Base-by-base conservation (phyloP, 495 filamentous ascomycete genomes). In the Massariosphaeria phaeospora region DNA sequence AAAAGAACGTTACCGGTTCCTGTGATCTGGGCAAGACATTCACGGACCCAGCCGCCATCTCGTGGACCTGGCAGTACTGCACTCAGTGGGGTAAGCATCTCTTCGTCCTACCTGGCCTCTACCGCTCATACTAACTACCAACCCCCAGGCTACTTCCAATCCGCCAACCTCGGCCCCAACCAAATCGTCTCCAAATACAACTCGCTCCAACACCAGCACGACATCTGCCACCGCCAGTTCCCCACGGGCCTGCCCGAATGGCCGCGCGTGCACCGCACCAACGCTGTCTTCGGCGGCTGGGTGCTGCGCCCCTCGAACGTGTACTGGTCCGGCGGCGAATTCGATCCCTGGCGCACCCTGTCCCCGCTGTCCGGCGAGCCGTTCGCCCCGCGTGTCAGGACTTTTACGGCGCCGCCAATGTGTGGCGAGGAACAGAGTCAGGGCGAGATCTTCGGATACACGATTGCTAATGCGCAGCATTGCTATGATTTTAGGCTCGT, bases 41-140 rank as follows among this genome's bases (percentile, higher is more conserved):
- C 27, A 59, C 59, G 15, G 70, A 75, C 17, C 61, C 75, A 0
- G 65, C 48, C 8, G 11, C 9, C 5, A 74, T 81, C 44, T 68
- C 70, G 44, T 84, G 80, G 80, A 74, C 66, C 7, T 84, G 79
- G 79, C 78, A 82, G 59, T 80, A 77, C 59, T 83, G 80, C 65
- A 76, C 76, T 10, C 74, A 82, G 63, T 82, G 73, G 70, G 80
- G 80, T 31, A 77, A 71, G 61, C 57, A 76, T 15, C n/a, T 39
- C 3, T 30, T 2, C 11, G 12, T n/a, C 5, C 12, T 23, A 11
- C 18, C 23, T 23, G 20, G 25, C 11, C 48, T 15, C 3, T 43
- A 18, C n/a, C 26, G 6, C 25, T 24, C 21, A 15, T 2, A 15
- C 21, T 27, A 26, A 45, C 41, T 15, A 11, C n/a, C 17, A 29